Base-by-base conservation (phyloP, 805 yeast species). In the Zygosaccharomyces pseudorouxii region DNA sequence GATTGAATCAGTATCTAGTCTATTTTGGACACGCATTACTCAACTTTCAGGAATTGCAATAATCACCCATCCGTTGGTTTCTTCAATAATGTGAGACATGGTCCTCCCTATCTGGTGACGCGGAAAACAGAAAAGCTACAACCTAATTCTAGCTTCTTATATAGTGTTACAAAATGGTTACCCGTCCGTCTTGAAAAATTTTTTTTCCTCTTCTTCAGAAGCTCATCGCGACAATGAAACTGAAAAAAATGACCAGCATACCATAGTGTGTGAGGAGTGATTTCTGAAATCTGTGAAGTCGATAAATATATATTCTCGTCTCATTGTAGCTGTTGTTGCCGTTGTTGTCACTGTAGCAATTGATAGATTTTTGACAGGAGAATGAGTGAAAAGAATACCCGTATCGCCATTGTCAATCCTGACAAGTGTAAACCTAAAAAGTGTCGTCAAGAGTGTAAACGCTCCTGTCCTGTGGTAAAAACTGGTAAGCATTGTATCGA, bases 361-460 rank as follows among this genome's bases (percentile, higher is more conserved):
- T 40, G 30, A n/a, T 18, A 40, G 31, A 42, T 23, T 27, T 19
- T 12, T 14, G 38, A 28, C 28, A 10, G 28, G 20, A 47, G 38
- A 28, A 69, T 68, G 73, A 67, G 71, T 60, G 63, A 62, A 23
- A 73, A 71, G 50, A 76, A 76, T 63, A 74, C 86, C 20, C 90
- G 99, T 86, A 90, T 93, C 69, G 99, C 99, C 57, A 90, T 93
- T 72, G 95, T 93, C 70, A 82, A 84, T 50, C 82, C 81, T 41
- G 99, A 93, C 78, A 89, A 80, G 72, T 93, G 99, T 77, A 93
- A 93, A 70, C 99, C 99, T 48, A 92, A 89, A 76, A 89, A 93
- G 70, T 93, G 99, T 75, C 90, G 95, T 69, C 99, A 93, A 72
- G 99, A 93, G 72, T 93, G 99, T 77, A 82, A 89, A 67, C 89